phyloP scores from a whole-genome alignment of 805 yeast genomes.

The Candida maris region DNA sequence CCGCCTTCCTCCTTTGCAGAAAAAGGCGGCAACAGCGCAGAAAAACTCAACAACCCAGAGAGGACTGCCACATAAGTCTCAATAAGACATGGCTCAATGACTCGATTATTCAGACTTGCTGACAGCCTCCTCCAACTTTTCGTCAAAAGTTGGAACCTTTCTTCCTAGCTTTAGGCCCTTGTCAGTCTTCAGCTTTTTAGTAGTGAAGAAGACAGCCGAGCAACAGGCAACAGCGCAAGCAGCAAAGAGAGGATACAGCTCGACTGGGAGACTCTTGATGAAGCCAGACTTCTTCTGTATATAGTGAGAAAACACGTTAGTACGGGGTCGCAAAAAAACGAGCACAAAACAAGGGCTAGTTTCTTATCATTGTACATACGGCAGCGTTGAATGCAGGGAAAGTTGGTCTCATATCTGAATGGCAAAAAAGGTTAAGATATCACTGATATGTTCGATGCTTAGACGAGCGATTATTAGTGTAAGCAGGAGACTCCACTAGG shows the following conservation, averaged over 20 bases:
- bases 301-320: too few species aligned
- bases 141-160: constrained; percentile 40
- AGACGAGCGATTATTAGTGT: too few species aligned
- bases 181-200: constrained; percentile 49
- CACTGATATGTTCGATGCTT: too few species aligned
- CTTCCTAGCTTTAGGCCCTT: constrained; percentile 47
- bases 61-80: too few species aligned
- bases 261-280: constrained; percentile 43
- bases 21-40: too few species aligned
- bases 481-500: too few species aligned
- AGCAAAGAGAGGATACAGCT: constrained; percentile 54
- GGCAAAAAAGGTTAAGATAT: too few species aligned
- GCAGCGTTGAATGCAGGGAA: constrained; percentile 44
- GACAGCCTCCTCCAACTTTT: constrained; percentile 35
- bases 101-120: constrained; percentile 22
- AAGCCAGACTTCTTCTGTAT: constrained; percentile 16
- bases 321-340: too few species aligned
- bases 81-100: too few species aligned
- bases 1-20: too few species aligned
- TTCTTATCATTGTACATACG: constrained; percentile 35
- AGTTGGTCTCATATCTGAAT: constrained; percentile 47
- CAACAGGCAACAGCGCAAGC: constrained; percentile 52
- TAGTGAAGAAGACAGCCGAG: constrained; percentile 48
- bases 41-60: too few species aligned
- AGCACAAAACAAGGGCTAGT: too few species aligned